Evolutionary conservation across 192 early-diverging fungal species (phyloP).

Genomic region (Backusella macrospora): DNA sequence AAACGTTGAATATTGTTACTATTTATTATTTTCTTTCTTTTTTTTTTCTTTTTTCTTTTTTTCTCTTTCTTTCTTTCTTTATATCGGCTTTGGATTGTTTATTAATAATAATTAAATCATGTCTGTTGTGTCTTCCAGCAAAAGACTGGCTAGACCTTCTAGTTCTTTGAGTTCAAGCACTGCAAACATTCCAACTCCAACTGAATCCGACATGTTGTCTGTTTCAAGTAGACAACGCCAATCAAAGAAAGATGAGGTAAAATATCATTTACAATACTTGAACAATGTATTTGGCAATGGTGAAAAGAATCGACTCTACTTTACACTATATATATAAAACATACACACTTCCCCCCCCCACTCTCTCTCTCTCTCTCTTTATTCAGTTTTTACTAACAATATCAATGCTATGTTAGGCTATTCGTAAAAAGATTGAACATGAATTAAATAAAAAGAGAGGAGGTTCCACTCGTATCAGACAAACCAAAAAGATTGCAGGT

Average conservation of each 20-base stretch:
- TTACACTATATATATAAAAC: too few relatives aligned
- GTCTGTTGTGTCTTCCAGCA: constrained; percentile 7
- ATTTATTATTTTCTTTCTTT: background rate
- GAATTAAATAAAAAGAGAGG: constrained; percentile 67
- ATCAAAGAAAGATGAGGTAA: constrained; percentile 50
- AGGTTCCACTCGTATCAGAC: constrained; percentile 32
- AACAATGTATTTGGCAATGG: background rate
- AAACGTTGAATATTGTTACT: too few relatives aligned
- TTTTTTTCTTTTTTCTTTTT: background rate
- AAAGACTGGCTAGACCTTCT: constrained; percentile 15
- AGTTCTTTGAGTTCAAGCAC: constrained; percentile 6
- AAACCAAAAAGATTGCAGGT: constrained; percentile 58
- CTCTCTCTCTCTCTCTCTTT: background rate
- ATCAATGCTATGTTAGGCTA: constrained; percentile 45
- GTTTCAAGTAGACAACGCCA: constrained; percentile 41
- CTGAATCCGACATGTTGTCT: constrained; percentile 11
- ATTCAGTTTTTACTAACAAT: background rate
- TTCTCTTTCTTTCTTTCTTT: background rate
- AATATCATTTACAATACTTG: background rate
- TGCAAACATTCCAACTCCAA: background rate
- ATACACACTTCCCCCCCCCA: too few relatives aligned
- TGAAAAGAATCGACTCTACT: too few relatives aligned
- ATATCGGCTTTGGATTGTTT: background rate
- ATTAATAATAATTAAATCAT: background rate
- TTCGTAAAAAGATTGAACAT: constrained; percentile 77